phyloP scores from a whole-genome alignment of 1,284 basidiomycete species.

The Exobasidium rhododendri region DNA sequence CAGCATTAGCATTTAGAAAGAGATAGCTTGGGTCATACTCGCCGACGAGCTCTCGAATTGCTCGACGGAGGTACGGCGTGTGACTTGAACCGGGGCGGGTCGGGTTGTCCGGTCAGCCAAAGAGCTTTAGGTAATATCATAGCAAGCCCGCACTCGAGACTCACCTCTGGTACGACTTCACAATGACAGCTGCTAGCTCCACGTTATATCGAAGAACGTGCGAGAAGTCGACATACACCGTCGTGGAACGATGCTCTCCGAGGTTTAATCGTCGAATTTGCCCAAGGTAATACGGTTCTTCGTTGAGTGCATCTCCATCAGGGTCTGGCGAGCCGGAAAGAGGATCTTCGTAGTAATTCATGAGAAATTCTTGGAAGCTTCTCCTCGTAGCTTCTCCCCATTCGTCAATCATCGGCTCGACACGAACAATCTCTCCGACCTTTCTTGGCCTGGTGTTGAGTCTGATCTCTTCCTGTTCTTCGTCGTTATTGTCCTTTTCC shows the following conservation, averaged over 20 bases:
- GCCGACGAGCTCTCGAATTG: constrained; percentile 81
- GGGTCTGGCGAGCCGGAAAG: constrained; percentile 59
- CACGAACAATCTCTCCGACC: not conserved
- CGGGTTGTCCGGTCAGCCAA: constrained; percentile 56
- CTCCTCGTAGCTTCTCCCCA: constrained; percentile 89
- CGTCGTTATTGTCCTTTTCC: not conserved
- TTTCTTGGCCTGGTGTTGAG: not conserved
- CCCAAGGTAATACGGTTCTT: constrained; percentile 70
- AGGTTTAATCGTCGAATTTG: constrained; percentile 91
- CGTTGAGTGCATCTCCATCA: constrained; percentile 53
- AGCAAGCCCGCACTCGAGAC: no score
- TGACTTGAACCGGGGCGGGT: no score
- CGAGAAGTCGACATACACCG: constrained; percentile 90
- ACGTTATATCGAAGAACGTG: constrained; percentile 87
- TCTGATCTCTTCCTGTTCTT: not conserved
- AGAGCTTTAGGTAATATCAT: not conserved
- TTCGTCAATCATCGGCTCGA: constrained; percentile 75
- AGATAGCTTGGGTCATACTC: constrained; percentile 87
- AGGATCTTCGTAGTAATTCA: constrained; percentile 76
- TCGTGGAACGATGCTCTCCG: constrained; percentile 72
- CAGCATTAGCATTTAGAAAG: constrained; percentile 70
- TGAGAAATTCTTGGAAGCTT: constrained; percentile 83
- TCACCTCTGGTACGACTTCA: constrained; percentile 89
- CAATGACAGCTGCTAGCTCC: constrained; percentile 85
- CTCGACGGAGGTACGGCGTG: constrained; percentile 85